These are phyloP conservation scores for Glomus cerebriforme DNA, from an alignment of 192 early-diverging fungal genomes.

Conservation along the genomic window DNA sequence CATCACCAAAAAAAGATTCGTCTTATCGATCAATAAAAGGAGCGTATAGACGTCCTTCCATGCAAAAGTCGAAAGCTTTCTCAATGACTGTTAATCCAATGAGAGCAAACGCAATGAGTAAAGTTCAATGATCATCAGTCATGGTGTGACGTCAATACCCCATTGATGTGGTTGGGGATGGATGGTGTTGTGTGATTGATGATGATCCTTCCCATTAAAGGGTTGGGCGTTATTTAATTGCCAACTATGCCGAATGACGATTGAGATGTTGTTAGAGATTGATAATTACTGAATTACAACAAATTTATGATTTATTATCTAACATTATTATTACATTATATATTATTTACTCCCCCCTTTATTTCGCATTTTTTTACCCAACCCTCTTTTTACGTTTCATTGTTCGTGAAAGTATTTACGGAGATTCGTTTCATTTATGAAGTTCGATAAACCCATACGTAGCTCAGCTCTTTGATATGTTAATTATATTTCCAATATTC, in stretches of 20 bases:
- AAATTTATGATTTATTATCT: not conserved
- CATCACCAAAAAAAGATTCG: not conserved
- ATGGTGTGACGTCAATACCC: no score
- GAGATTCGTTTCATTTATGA: not conserved
- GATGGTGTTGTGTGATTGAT: no score
- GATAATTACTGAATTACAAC: not conserved
- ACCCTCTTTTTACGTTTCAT: not conserved
- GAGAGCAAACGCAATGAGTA: not conserved
- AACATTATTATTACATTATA: not conserved
- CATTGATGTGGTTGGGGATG: no score
- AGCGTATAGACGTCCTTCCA: not conserved
- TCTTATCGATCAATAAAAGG: not conserved
- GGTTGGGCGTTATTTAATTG: no score
- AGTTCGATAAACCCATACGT: not conserved
- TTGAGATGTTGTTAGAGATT: not conserved
- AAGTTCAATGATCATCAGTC: not conserved
- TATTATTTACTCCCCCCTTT: not conserved
- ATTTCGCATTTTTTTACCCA: not conserved
- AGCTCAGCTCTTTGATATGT: not conserved
- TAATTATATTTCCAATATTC: not conserved
- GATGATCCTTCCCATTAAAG: not conserved
- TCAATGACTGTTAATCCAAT: not conserved
- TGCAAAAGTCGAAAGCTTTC: slow-evolving; percentile 7
- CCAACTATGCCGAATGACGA: not conserved
- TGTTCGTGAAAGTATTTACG: not conserved